These are phyloP conservation scores for Usnea hakonensis DNA, from an alignment of 495 filamentous ascomycete species.

Conservation along the genomic window DNA sequence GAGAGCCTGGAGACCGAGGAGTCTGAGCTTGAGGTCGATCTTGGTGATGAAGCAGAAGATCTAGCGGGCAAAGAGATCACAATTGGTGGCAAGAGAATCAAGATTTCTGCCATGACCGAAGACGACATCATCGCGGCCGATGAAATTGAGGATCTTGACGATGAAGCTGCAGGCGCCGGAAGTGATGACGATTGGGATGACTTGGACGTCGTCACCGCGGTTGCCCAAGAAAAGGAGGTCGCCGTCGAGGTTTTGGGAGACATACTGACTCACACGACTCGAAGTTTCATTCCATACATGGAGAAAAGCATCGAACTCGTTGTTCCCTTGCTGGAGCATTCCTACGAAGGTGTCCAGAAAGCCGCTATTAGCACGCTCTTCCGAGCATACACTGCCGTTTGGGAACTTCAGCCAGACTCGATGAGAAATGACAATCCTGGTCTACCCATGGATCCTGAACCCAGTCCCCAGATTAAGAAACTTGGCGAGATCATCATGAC, in stretches of 20 bases:
- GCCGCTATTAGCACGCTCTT: constrained; percentile 82
- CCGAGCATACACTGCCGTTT: constrained; percentile 87
- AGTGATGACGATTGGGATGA: constrained; percentile 68
- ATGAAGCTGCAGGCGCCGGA: constrained; percentile 29
- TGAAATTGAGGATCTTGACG: constrained; percentile 51
- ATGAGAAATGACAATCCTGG: constrained; percentile 84
- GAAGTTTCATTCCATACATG: constrained; percentile 74
- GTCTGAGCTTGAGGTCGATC: constrained; percentile 69
- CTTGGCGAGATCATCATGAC: constrained; percentile 81
- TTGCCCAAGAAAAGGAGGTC: constrained; percentile 95
- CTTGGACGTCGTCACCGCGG: constrained; percentile 67
- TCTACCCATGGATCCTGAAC: constrained; percentile 71
- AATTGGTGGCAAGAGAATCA: constrained; percentile 74
- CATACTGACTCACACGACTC: constrained; percentile 74
- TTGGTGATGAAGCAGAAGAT: constrained; percentile 70
- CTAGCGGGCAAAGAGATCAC: constrained; percentile 69
- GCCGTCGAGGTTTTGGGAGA: constrained; percentile 92
- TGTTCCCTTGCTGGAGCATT: constrained; percentile 71
- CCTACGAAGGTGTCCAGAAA: constrained; percentile 89
- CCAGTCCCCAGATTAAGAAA: constrained; percentile 68
- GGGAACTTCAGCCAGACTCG: constrained; percentile 73
- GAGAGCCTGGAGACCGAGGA: constrained; percentile 85
- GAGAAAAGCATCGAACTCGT: constrained; percentile 82
- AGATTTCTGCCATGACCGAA: constrained; percentile 55
- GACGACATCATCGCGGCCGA: constrained; percentile 48